Base-by-base conservation (phyloP, 306 rosid species). In the Trifolium subterraneum region DNA sequence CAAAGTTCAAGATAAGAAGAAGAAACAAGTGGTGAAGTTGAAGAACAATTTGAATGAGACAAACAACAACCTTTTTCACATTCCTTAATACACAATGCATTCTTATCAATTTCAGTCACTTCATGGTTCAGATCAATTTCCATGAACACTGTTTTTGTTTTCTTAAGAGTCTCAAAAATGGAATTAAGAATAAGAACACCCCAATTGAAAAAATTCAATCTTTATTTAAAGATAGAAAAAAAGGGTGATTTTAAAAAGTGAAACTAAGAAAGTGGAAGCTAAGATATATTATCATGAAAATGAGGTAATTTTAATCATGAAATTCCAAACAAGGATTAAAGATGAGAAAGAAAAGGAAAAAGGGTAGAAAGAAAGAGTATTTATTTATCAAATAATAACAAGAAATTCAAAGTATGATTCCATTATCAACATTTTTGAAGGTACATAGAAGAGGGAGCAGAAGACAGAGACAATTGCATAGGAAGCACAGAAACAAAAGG, bases 41-140 rank as follows among this genome's bases (percentile, higher is more conserved):
- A 90, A 74, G 90, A 90, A 74, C 90, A 87, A 36, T 90, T 78
- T 18, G 97, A 88, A 74, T 94, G 87, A 65, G 92, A 87, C 54
- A 87, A 74, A 80, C 88, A 79, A 59, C 68, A 81, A 60, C 74
- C 81, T 73, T 88, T 86, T 69, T 76, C 86, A 80, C 91, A 89
- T 73, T 87, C 89, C 78, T 78, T 90, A 77, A 80, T 79, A 73
- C 86, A 88, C 31, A 56, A 51, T 71, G 76, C 86, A 77, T 82
- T 85, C 77, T 90, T 90, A 78, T 85, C 98, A 84, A 65, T 86
- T 85, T 92, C 93, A 71, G 59, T 65, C 82, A 81, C 93, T 82
- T 84, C 88, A 87, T 88, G 87, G 86, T 90, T 93, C 88, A 90
- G 96, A 90, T 90, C 97, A 93, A 93, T 86, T 90, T 90, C 98